These are phyloP conservation scores for Marvania coccoides DNA, from an alignment of 139 green algal genomes.

Conservation along the genomic window DNA sequence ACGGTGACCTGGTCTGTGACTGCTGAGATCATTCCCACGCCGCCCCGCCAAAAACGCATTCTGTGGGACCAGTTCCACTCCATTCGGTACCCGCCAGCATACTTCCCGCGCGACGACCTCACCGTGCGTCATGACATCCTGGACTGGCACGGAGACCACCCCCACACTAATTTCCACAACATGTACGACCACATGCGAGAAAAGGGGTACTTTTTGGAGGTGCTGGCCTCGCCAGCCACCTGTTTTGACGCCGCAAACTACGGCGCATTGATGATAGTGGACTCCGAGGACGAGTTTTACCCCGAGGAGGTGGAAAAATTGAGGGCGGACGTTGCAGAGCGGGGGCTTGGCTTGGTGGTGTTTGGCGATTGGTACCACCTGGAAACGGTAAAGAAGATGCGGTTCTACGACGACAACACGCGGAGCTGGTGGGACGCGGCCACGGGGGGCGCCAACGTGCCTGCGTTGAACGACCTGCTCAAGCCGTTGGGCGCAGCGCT, in stretches of 20 bases:
- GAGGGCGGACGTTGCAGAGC: slow-evolving; percentile 52
- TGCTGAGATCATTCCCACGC: slow-evolving; percentile 57
- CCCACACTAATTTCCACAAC: slow-evolving; percentile 93
- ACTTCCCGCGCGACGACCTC: slow-evolving; percentile 89
- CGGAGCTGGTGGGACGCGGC: slow-evolving; percentile 78
- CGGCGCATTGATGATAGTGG: slow-evolving; percentile 77
- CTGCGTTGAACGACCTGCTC: slow-evolving; percentile 94
- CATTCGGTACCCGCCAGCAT: slow-evolving; percentile 92
- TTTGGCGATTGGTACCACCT: slow-evolving; percentile 97
- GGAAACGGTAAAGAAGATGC: slow-evolving; percentile 70
- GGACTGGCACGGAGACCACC: slow-evolving; percentile 99
- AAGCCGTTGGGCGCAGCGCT: slow-evolving; percentile 71
- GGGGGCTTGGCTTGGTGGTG: slow-evolving; percentile 75
- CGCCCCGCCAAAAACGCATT: slow-evolving; percentile 63
- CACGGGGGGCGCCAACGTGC: slow-evolving; percentile 87
- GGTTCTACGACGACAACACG: slow-evolving; percentile 99
- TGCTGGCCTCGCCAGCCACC: slow-evolving; percentile 81
- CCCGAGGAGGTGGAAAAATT: slow-evolving; percentile 79
- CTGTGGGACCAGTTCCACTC: slow-evolving; percentile 96
- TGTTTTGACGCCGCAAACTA: slow-evolving; percentile 93
- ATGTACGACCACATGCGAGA: slow-evolving; percentile 68
- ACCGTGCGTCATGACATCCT: slow-evolving; percentile 77
- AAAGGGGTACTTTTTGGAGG: slow-evolving; percentile 71
- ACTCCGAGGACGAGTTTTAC: slow-evolving; percentile 92
- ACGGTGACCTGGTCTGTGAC: slow-evolving; percentile 57